Conservation (phyloP, 2,329 filamentous ascomycete genomes). For the Calycina herbarum region DNA sequence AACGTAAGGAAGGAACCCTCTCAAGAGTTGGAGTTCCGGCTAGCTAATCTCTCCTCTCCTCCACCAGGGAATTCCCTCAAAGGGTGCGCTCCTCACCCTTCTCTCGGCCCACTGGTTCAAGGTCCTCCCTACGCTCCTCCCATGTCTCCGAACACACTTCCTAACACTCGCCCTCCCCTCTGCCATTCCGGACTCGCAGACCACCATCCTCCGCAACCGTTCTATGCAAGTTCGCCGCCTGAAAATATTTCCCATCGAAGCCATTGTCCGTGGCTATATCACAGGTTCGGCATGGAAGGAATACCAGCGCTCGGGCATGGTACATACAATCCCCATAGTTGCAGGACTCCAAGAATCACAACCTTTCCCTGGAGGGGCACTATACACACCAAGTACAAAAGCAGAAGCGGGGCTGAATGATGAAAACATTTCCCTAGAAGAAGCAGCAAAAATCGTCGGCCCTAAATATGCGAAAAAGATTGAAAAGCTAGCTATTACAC, state of each 20-base stretch:
- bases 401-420: slow-evolving; percentile 67
- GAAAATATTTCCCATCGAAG: slow-evolving; percentile 66
- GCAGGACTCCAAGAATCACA: slow-evolving; percentile 61
- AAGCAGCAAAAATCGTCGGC: slow-evolving; percentile 51
- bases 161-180: slow-evolving; percentile 57
- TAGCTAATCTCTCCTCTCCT: slow-evolving; percentile 44
- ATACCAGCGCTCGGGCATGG: slow-evolving; percentile 62
- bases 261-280: slow-evolving; percentile 72
- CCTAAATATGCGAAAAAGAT: slow-evolving; percentile 58
- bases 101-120: slow-evolving; percentile 67
- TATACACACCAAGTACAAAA: slow-evolving; percentile 70
- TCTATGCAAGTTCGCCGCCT: slow-evolving; percentile 67
- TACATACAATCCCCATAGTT: slow-evolving; percentile 62
- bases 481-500: slow-evolving; percentile 55
- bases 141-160: slow-evolving; percentile 61
- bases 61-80: slow-evolving; percentile 63
- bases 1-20: slow-evolving; percentile 54
- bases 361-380: slow-evolving; percentile 55
- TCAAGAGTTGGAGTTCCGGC: neutral
- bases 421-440: slow-evolving; percentile 65
- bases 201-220: slow-evolving; percentile 49
- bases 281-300: slow-evolving; percentile 68
- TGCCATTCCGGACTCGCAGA: slow-evolving; percentile 45
- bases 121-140: slow-evolving; percentile 53
- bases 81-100: slow-evolving; percentile 66